Percentiles rank a stretch among this genome's conserved stretches.
phyloP scores from a whole-genome alignment of 305 asterid genomes.

The Euphrasia arctica region DNA sequence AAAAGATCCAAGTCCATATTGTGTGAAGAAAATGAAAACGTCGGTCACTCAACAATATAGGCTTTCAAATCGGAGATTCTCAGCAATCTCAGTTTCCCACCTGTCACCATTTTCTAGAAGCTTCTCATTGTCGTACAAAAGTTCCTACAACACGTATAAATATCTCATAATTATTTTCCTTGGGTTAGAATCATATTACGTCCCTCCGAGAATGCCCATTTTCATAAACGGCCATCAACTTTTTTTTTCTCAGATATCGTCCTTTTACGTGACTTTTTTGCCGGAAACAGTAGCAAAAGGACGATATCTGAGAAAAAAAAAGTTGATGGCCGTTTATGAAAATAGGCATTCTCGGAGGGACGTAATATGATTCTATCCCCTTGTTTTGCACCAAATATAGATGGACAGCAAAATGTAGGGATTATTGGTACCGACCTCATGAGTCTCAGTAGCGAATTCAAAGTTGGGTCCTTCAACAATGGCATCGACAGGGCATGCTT shows the following conservation, averaged over 20 bases:
- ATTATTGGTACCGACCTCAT: conserved; percentile 54
- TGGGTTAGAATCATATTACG: too few species aligned
- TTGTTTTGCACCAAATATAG: not conserved
- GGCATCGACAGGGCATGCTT: conserved; percentile 98
- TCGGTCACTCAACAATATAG: conserved; percentile 56
- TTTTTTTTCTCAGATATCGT: too few species aligned
- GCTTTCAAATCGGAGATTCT: conserved; percentile 90
- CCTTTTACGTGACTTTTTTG: too few species aligned
- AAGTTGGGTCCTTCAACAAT: conserved; percentile 97
- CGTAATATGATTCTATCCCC: too few species aligned
- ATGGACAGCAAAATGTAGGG: not conserved
- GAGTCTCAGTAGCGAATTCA: conserved; percentile 93
- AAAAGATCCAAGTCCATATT: conserved; percentile 14
- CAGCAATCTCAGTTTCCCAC: conserved; percentile 97
- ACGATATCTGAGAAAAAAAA: too few species aligned
- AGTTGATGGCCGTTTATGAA: too few species aligned
- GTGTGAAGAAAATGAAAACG: not conserved
- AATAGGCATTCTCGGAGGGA: too few species aligned
- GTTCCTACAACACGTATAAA: conserved; percentile 43
- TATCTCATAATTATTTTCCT: too few species aligned
- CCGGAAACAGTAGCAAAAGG: too few species aligned
- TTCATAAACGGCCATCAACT: too few species aligned
- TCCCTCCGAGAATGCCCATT: too few species aligned
- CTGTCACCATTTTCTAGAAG: conserved; percentile 88
- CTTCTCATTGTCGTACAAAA: conserved; percentile 88